Evolutionary conservation across 768 basidiomycete genomes (phyloP).

Genomic region (Lanmaoa pseudosensibilis): DNA sequence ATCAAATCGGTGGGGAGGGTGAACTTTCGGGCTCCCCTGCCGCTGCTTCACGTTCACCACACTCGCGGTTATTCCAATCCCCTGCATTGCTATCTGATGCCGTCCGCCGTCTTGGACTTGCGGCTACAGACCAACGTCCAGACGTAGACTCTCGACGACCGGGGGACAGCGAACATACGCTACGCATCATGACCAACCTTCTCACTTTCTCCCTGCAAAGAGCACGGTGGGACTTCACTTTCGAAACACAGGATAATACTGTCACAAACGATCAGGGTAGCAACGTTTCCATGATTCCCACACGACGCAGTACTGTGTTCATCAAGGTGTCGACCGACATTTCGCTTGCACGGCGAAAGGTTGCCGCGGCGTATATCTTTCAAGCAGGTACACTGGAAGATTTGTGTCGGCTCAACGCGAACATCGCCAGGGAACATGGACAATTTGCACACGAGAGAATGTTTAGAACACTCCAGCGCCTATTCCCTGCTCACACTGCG

Average conservation of each 20-base stretch:
- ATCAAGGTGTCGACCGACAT: conserved; percentile 53
- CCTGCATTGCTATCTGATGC: conserved; percentile 75
- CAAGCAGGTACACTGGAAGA: conserved; percentile 40
- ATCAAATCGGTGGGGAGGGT: conserved; percentile 33
- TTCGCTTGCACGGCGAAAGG: conserved; percentile 47
- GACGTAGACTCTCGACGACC: conserved; percentile 43
- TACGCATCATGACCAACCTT: conserved; percentile 78
- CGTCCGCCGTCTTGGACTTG: conserved; percentile 60
- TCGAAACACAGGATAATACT: conserved; percentile 39
- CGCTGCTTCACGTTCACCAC: conserved; percentile 23
- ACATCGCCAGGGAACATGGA: conserved; percentile 55
- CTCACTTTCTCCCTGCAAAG: conserved; percentile 57
- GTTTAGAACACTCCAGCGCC: conserved; percentile 54
- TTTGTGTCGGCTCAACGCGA: conserved; percentile 61
- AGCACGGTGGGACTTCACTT: conserved; percentile 39
- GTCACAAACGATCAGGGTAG: conserved; percentile 15
- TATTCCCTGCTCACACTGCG: conserved; percentile 39
- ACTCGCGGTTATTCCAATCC: conserved; percentile 49
- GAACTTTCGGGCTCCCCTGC: conserved; percentile 52
- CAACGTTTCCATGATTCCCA: conserved; percentile 31
- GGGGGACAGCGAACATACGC: conserved; percentile 56
- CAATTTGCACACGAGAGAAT: conserved; percentile 71
- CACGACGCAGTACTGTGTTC: conserved; percentile 57
- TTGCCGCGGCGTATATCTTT: conserved; percentile 66
- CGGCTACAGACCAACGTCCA: conserved; percentile 54